Evolutionary conservation across 108 stramenopile genomes (phyloP).

Genomic region (Bacterosira constricta): DNA sequence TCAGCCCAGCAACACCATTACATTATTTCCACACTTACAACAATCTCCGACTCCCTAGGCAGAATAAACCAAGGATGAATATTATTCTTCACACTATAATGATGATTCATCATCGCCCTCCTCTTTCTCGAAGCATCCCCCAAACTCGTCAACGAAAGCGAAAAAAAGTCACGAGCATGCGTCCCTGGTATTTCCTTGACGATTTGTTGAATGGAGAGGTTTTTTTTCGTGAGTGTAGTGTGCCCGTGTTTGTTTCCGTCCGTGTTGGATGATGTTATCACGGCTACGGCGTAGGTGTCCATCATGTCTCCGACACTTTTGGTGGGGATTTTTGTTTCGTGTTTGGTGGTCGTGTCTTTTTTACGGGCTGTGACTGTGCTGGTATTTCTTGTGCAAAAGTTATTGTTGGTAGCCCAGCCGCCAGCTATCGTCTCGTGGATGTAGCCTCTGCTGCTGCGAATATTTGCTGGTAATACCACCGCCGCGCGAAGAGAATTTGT

Average conservation of each 20-base stretch:
- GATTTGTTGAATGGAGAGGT: constrained; percentile 51
- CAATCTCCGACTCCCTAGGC: constrained; percentile 67
- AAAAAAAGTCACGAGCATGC: constrained; percentile 81
- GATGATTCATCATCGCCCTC: constrained; percentile 34
- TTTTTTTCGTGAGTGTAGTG: constrained; percentile 19
- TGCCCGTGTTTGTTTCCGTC: constrained; percentile 8
- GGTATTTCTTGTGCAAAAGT: no score
- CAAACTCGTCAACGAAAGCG: constrained; percentile 60
- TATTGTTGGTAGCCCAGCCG: no score
- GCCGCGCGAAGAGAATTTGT: no score
- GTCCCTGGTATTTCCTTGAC: constrained; percentile 58
- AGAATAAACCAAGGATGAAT: constrained; percentile 73
- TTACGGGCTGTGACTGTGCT: no score
- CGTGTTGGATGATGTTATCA: constrained; percentile 2
- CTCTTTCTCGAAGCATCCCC: constrained; percentile 40
- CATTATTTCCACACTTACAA: constrained; percentile 40
- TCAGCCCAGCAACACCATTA: neutral
- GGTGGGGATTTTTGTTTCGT: neutral
- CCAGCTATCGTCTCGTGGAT: no score
- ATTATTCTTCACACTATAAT: constrained; percentile 31
- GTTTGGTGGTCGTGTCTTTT: no score
- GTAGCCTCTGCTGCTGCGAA: no score
- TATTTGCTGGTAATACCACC: no score
- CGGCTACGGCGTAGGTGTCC: constrained; percentile 44
- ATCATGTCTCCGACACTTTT: neutral